Conservation (phyloP, 805 yeast species). For the Wickerhamiella siamensis region DNA sequence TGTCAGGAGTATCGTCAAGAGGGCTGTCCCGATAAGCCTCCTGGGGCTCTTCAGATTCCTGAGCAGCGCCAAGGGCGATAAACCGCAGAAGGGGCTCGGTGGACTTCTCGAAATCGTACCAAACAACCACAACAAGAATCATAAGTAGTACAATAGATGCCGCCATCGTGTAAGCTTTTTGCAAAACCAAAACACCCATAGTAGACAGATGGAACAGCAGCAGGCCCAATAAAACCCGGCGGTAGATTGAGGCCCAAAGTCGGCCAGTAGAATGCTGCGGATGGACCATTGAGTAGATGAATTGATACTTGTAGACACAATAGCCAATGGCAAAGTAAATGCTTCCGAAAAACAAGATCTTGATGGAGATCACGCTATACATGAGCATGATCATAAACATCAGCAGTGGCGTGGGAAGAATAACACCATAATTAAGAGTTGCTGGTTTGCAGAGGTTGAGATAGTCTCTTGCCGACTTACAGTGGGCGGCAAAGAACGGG, state of each 20-base stretch:
- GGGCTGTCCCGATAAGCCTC: conserved; percentile 6
- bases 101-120: conserved; percentile 71
- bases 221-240: conserved; percentile 70
- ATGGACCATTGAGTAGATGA: conserved; percentile 81
- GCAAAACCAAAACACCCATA: conserved; percentile 78
- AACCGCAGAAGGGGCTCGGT: conserved; percentile 70
- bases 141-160: conserved; percentile 65
- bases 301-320: conserved; percentile 79
- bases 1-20: neutral
- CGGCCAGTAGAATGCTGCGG: conserved; percentile 95
- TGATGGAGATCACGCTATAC: conserved; percentile 80
- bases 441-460: conserved; percentile 72
- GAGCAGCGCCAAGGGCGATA: conserved; percentile 71
- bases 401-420: conserved; percentile 80
- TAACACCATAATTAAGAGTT: conserved; percentile 79
- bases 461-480: conserved; percentile 75
- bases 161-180: conserved; percentile 65
- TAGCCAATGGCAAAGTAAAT: conserved; percentile 75
- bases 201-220: conserved; percentile 78
- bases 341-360: conserved; percentile 71
- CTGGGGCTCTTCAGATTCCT: conserved; percentile 3
- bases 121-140: conserved; percentile 43
- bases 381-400: conserved; percentile 72
- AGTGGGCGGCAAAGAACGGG: conserved; percentile 47
- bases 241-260: conserved; percentile 83